Conservation (phyloP, 1,139 yeast species). For the Hanseniaspora uvarum region DNA sequence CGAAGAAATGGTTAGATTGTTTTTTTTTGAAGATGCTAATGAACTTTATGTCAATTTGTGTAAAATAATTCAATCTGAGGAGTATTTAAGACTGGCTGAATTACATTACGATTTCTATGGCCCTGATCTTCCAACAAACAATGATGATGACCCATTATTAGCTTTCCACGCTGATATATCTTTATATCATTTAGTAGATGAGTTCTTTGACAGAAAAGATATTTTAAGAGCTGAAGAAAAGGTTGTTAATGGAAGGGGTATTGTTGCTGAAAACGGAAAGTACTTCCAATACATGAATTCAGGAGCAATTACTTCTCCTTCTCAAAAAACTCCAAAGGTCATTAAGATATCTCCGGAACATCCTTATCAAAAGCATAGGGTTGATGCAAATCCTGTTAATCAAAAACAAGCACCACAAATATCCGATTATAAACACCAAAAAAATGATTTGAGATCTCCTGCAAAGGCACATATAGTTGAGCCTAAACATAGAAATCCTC, state of each 20-base stretch:
- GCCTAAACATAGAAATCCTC: background rate
- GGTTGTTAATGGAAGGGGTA: background rate
- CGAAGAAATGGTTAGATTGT: constrained; percentile 66
- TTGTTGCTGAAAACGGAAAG: background rate
- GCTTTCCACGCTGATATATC: constrained; percentile 86
- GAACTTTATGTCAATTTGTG: constrained; percentile 50
- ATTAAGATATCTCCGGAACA: background rate
- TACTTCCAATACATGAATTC: background rate
- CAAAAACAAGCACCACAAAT: background rate
- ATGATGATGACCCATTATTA: constrained; percentile 57
- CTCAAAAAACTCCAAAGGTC: background rate
- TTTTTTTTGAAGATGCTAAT: constrained; percentile 59
- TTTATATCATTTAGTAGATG: constrained; percentile 75
- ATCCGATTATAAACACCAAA: background rate
- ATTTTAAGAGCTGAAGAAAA: background rate
- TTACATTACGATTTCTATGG: constrained; percentile 25
- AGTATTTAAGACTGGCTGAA: constrained; percentile 42
- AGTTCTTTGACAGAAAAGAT: constrained; percentile 62
- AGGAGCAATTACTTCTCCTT: background rate
- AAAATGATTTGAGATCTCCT: background rate
- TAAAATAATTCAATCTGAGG: constrained; percentile 51
- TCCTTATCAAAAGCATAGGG: background rate
- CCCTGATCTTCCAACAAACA: background rate
- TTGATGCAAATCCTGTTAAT: background rate
- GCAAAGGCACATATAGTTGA: background rate